A percentile compares a stretch with the other conserved stretches of the same genome.
Conservation (phyloP, 2,329 filamentous ascomycete species). For the Clathrospora elynae region DNA sequence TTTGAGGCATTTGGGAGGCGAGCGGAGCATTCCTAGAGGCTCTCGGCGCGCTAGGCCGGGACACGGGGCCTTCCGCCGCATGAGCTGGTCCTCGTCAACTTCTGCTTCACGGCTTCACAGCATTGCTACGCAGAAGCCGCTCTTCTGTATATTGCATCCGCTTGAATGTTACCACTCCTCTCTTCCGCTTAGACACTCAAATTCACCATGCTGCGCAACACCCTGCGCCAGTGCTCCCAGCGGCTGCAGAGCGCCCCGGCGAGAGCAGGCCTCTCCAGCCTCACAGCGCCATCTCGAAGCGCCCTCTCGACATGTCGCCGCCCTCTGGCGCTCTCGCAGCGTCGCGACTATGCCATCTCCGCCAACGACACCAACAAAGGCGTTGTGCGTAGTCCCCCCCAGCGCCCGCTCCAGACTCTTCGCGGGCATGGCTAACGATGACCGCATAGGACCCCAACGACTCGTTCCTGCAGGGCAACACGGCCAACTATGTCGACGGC, state of each 20-base stretch:
- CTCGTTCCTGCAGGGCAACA: slow-evolving; percentile 94
- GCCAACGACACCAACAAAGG: slow-evolving; percentile 64
- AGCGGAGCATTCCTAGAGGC: slow-evolving; percentile 16
- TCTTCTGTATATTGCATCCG: slow-evolving; percentile 28
- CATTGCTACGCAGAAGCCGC: slow-evolving; percentile 25
- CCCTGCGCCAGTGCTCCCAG: slow-evolving; percentile 67
- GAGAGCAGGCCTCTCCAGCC: slow-evolving; percentile 52
- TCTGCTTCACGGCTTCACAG: slow-evolving; percentile 17
- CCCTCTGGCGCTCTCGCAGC: slow-evolving; percentile 54
- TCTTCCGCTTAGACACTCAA: slow-evolving; percentile 22
- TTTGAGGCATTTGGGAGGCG: slow-evolving; percentile 33
- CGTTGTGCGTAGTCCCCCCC: slow-evolving; percentile 57
- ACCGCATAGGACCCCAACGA: slow-evolving; percentile 76
- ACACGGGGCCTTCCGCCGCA: slow-evolving; percentile 23
- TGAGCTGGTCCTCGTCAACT: slow-evolving; percentile 24
- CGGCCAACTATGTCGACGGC: slow-evolving; percentile 98
- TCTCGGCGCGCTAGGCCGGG: slow-evolving; percentile 25
- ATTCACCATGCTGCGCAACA: slow-evolving; percentile 72
- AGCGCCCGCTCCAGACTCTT: slow-evolving; percentile 18
- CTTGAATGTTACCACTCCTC: slow-evolving; percentile 41
- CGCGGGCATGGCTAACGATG: slow-evolving; percentile 35
- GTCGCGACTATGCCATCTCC: slow-evolving; percentile 63
- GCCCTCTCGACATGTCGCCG: slow-evolving; percentile 56
- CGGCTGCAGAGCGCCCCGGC: slow-evolving; percentile 63
- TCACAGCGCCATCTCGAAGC: slow-evolving; percentile 47